Conservation (phyloP, 1,139 yeast species). For the Blastobotrys ciferrii region DNA sequence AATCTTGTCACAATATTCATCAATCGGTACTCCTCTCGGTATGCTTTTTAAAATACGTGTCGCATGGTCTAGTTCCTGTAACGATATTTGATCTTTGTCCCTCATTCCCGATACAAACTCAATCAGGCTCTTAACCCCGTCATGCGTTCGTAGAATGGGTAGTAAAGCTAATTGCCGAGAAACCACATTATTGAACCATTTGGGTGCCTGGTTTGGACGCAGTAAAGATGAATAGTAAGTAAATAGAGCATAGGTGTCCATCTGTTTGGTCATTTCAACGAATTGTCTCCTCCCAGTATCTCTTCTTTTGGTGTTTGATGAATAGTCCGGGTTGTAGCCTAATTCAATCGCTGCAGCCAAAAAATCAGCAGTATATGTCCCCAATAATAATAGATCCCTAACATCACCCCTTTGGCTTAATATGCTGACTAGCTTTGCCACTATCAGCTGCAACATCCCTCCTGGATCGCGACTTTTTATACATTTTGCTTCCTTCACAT, state of each 20-base stretch:
- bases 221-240: slow-evolving; percentile 32
- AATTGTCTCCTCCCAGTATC: background rate
- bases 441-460: slow-evolving; percentile 3
- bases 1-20: slow-evolving; percentile 52
- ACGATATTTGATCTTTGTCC: slow-evolving; percentile 65
- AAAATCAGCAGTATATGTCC: slow-evolving; percentile 59
- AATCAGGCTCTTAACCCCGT: slow-evolving; percentile 69
- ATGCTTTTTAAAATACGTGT: slow-evolving; percentile 59
- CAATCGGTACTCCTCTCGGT: slow-evolving; percentile 51
- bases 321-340: slow-evolving; percentile 41
- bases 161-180: slow-evolving; percentile 51
- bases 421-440: slow-evolving; percentile 46
- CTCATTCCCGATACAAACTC: slow-evolving; percentile 78
- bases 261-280: slow-evolving; percentile 21
- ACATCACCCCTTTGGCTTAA: slow-evolving; percentile 62
- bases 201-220: slow-evolving; percentile 28
- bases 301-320: slow-evolving; percentile 6
- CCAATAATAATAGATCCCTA: slow-evolving; percentile 35
- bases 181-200: slow-evolving; percentile 34
- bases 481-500: slow-evolving; percentile 21
- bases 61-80: slow-evolving; percentile 61
- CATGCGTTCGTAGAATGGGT: slow-evolving; percentile 53
- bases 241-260: slow-evolving; percentile 38
- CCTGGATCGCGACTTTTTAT: slow-evolving; percentile 1
- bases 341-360: slow-evolving; percentile 57